Percentiles rank a stretch among this genome's conserved stretches.
phyloP scores from a whole-genome alignment of 1,284 basidiomycete genomes.

The Athelia sp. region DNA sequence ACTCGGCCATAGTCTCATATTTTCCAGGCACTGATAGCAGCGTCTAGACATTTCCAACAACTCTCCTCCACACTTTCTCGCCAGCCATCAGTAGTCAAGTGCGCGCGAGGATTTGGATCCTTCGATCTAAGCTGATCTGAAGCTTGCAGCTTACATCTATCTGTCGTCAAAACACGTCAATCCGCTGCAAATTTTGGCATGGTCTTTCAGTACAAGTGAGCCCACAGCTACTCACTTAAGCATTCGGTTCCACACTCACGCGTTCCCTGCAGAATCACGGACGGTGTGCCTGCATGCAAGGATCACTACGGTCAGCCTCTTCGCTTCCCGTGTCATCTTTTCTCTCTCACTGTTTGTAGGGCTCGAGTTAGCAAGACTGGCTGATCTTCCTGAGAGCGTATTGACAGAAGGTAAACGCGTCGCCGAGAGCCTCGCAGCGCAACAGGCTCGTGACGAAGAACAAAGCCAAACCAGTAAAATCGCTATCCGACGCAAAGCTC shows the following conservation, averaged over 20 bases:
- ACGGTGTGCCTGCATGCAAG: slow-evolving; percentile 53
- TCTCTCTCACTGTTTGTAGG: slow-evolving; percentile 34
- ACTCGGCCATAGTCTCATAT: too few species aligned
- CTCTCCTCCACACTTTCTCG: slow-evolving; percentile 65
- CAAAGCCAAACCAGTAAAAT: slow-evolving; percentile 58
- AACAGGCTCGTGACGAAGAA: slow-evolving; percentile 54
- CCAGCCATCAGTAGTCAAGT: slow-evolving; percentile 74
- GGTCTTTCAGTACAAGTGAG: slow-evolving; percentile 77
- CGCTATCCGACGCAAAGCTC: slow-evolving; percentile 56
- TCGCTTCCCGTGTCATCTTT: slow-evolving; percentile 1
- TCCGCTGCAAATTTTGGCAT: slow-evolving; percentile 59
- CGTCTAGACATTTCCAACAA: slow-evolving; percentile 65
- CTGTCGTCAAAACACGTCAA: slow-evolving; percentile 59
- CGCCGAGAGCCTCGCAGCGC: slow-evolving; percentile 51
- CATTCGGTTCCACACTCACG: neutral
- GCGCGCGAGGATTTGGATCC: slow-evolving; percentile 23
- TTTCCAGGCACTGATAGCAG: neutral
- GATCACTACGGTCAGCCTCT: slow-evolving; percentile 57
- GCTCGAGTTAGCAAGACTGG: slow-evolving; percentile 78
- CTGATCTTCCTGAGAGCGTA: slow-evolving; percentile 72
- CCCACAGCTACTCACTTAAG: neutral
- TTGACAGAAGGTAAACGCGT: slow-evolving; percentile 58
- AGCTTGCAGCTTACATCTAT: slow-evolving; percentile 66
- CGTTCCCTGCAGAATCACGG: slow-evolving; percentile 47
- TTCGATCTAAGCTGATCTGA: slow-evolving; percentile 12